A percentile compares a stretch with the other conserved stretches of the same genome.
Evolutionary conservation across 768 basidiomycete genomes (phyloP).

Genomic region (Amanita thiersii): DNA sequence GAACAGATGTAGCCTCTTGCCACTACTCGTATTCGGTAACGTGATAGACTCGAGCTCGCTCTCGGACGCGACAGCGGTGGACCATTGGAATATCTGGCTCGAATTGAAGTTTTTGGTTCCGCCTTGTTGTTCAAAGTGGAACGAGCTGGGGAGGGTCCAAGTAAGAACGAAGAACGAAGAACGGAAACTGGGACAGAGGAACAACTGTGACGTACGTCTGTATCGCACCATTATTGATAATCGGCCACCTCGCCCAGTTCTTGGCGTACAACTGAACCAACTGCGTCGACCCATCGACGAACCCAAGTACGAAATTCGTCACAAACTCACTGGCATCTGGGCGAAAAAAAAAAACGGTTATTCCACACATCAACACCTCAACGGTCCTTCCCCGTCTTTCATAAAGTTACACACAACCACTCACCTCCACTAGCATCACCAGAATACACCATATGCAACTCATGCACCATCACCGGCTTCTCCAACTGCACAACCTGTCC

Average conservation of each 20-base stretch:
- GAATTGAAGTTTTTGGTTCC: constrained; percentile 31
- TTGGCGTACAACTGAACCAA: too few species aligned
- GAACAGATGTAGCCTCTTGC: constrained; percentile 35
- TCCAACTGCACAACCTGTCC: too few species aligned
- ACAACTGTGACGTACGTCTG: constrained; percentile 30
- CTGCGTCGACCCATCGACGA: too few species aligned
- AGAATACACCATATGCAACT: too few species aligned
- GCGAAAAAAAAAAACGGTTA: too few species aligned
- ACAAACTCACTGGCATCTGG: too few species aligned
- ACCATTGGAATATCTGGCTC: constrained; percentile 36
- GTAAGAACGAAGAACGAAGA: constrained; percentile 1
- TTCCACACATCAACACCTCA: too few species aligned
- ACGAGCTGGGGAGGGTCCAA: constrained; percentile 34
- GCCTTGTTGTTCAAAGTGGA: constrained; percentile 29
- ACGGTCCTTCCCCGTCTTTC: too few species aligned
- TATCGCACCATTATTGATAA: constrained; percentile 34
- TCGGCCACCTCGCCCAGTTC: constrained; percentile 35
- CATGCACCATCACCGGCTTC: too few species aligned
- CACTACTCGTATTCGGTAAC: constrained; percentile 24
- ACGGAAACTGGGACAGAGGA: not conserved
- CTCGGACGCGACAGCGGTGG: constrained; percentile 33
- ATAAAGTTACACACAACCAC: too few species aligned
- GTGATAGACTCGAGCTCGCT: constrained; percentile 32
- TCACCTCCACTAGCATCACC: too few species aligned
- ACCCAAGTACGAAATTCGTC: too few species aligned